Evolutionary conservation across 345 rosid species (phyloP), one percentile per base, ranked within the genome.

Genomic region (Citrus reticulata): DNA sequence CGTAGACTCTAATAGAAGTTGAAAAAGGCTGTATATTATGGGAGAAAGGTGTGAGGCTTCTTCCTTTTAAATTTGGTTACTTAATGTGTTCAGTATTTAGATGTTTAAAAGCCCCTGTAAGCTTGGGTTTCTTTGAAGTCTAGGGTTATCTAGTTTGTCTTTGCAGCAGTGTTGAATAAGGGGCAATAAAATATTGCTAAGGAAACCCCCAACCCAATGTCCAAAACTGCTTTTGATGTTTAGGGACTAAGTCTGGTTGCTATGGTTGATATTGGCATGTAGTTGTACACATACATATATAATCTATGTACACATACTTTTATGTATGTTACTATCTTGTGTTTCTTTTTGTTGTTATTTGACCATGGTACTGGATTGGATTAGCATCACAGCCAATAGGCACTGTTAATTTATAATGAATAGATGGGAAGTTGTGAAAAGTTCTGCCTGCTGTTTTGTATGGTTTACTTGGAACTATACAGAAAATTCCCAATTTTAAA

Each of bases 81-180:
- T 64, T 37, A 73, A 63, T 70, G 70, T 78, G 58, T 69, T 58
- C 25, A 20, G 70, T 8, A 34, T 20, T 22, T 66, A 37, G 49
- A 66, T 79, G 85, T 79, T 71, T 70, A 72, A 79, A 73, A 74
- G 58, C 76, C 37, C 66, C n/a, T 19, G 13, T 27, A 37, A 58
- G 39, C 80, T 46, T 65, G 57, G 39, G 32, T 79, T 59, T 66
- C n/a, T 54, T 49, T 60, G 16, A 65, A 59, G 69, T 42, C n/a
- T 72, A 79, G 77, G 64, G 16, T 20, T 62, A 22, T 60, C 40
- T 79, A 73, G 75, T 60, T 74, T 69, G 76, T 75, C 64, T 77
- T 68, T 71, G 61, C 32, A 29, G 75, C 76, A 49, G 72, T 68
- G 55, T 60, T 54, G 80, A 39, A 76, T 11, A 76, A 67, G 70